A percentile compares a stretch with the other conserved stretches of the same genome.
phyloP scores from a whole-genome alignment of 2,329 filamentous ascomycete genomes.

The Aspergillus intermedius region DNA sequence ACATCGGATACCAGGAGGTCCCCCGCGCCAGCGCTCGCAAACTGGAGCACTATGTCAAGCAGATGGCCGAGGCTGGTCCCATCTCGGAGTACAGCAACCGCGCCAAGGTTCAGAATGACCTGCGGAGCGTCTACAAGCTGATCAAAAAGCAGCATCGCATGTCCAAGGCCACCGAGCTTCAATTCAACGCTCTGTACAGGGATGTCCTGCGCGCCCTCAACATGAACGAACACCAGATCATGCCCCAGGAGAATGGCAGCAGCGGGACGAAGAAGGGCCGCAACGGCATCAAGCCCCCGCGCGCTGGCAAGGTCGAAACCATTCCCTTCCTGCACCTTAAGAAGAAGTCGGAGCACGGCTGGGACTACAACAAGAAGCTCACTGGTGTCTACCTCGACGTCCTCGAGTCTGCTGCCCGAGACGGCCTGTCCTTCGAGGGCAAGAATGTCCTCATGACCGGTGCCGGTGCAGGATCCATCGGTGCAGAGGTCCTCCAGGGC shows the following conservation, averaged over 20 bases:
- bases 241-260: constrained; percentile 69
- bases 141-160: constrained; percentile 98
- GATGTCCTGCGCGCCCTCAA: constrained; percentile 89
- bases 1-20: constrained; percentile 84
- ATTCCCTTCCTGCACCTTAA: constrained; percentile 97
- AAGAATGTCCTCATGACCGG: constrained; percentile 98
- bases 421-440: constrained; percentile 83
- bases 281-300: constrained; percentile 49
- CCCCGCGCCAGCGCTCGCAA: constrained; percentile 86
- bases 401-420: constrained; percentile 77
- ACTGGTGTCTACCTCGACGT: constrained; percentile 89
- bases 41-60: constrained; percentile 94
- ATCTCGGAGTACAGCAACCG: constrained; percentile 98
- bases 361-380: constrained; percentile 99
- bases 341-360: constrained; percentile 92
- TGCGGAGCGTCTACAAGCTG: constrained; percentile 92
- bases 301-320: constrained; percentile 86
- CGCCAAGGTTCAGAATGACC: constrained; percentile 94
- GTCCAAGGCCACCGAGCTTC: constrained; percentile 89
- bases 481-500: constrained; percentile 91
- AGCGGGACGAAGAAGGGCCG: constrained; percentile 48
- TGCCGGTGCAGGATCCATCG: constrained; percentile 94
- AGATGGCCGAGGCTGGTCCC: constrained; percentile 98
- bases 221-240: constrained; percentile 98
- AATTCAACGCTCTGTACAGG: constrained; percentile 92